Evolutionary conservation across 495 filamentous ascomycete genomes (phyloP), one percentile per base, ranked within the genome.

Genomic region (Sporormia fimetaria): DNA sequence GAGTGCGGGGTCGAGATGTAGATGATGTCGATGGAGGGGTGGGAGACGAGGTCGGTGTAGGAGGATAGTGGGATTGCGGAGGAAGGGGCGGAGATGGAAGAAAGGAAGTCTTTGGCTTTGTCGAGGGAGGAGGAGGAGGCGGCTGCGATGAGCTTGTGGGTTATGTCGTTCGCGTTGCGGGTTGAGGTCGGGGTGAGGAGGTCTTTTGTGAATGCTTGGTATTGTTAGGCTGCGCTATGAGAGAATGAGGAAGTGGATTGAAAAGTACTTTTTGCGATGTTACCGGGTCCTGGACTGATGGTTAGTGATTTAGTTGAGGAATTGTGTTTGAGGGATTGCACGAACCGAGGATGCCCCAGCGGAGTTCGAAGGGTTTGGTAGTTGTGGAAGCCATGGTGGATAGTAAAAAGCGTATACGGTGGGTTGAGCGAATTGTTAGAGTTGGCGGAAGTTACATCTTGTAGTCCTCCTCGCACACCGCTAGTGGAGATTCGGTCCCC

Each of bases 1-100:
- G 82, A 88, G 65, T 94, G 88, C 14, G 88, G 88, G 2, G 88
- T 95, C 11, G 88, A 87, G 36, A 95, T 76, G 58, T 94, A 95
- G 61, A 95, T 66, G 36, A 92, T 83, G 52, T 94, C 87, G 44
- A 95, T 69, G 37, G 81, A 68, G 11, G 76, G 67, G 55, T 94
- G 81, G 15, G 69, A 67, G 6, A 86, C 81, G 22, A 95, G 74
- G 46, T 82, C 78, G 41, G 71, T 63, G 65, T 94, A 96, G 40
- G 75, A 78, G 26, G 78, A 83, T 51, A 94, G 93, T 3, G 84
- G 75, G 40, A 76, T 78, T 36, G 82, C 78, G 15, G 70, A 61
- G 23, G 59, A 58, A 7, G 82, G 79, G 16, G 76, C 76, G 32
- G 71, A 68, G 33, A 79, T 65, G 22, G 75, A 68, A 21, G 67